Percentiles rank a stretch among this genome's conserved stretches.
These are phyloP conservation scores for Penicillium argentinense DNA, from an alignment of 495 filamentous ascomycete genomes.

Conservation along the genomic window DNA sequence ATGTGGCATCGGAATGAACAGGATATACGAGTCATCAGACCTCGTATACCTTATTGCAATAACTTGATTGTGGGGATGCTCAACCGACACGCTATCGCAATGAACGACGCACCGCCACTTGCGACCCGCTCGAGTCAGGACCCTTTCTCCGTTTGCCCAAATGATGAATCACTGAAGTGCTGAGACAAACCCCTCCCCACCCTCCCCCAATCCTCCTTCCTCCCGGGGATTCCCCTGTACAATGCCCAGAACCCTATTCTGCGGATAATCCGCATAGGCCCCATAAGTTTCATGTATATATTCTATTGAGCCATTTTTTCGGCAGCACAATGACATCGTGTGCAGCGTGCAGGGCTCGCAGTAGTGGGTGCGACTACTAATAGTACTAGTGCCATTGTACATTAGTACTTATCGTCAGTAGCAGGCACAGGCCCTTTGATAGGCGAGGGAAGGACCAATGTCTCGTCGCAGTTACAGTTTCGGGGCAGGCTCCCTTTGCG, in stretches of 20 bases:
- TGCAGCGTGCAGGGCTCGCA: too few species aligned
- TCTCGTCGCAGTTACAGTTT: conserved; percentile 10
- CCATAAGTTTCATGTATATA: too few species aligned
- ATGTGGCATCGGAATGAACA: background rate
- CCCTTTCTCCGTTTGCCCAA: background rate
- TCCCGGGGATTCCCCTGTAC: too few species aligned
- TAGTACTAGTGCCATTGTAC: too few species aligned
- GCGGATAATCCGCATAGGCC: too few species aligned
- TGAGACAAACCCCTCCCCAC: background rate
- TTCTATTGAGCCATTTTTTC: too few species aligned
- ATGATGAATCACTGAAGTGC: background rate
- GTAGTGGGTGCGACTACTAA: too few species aligned
- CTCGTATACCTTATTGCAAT: background rate
- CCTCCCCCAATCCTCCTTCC: background rate
- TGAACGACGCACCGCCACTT: conserved; percentile 1
- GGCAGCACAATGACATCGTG: too few species aligned
- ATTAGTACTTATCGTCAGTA: too few species aligned
- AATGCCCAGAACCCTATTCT: too few species aligned
- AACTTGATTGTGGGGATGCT: background rate
- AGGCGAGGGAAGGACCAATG: background rate
- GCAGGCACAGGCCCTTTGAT: too few species aligned
- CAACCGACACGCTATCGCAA: background rate
- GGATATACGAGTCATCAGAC: background rate
- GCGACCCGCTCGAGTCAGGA: background rate
- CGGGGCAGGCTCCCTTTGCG: conserved; percentile 21